Base-by-base conservation (phyloP, 192 early-diverging fungal species). In the Coemansia umbellata region DNA sequence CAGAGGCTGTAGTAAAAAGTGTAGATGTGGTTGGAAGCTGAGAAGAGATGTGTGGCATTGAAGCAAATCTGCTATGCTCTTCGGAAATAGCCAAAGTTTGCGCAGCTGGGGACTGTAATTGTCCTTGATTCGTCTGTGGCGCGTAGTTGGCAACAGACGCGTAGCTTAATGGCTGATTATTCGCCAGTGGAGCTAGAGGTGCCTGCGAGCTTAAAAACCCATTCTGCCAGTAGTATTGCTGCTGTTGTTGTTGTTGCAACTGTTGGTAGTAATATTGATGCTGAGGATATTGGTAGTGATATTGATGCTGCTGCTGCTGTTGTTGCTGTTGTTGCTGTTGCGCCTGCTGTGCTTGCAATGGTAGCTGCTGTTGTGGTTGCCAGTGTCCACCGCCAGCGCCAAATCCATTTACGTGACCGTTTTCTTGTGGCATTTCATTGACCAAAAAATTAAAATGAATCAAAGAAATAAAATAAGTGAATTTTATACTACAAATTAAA, bases 201-300 rank as follows among this genome's bases (percentile, higher is more conserved):
- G n/a, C n/a, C n/a, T n/a, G n/a, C n/a, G 14, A 35, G 33, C 33
- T 8, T 35, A 8, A n/a, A 23, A n/a, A 37, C 37, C 7, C n/a
- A 37, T 14, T 18, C 18, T 37, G 37, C 11, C 11, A 11, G 6
- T 33, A 11, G 32, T 43, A 43, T 22, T 43, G 41, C 41, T 43
- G 41, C 18, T 41, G 39, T 23, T 43, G 41, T 24, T 47, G 26
- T n/a, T 47, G 44, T 47, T 4, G 37, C 37, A n/a, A n/a, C n/a
- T 37, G 37, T 37, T 17, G 37, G n/a, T 37, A 31, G 13, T 47
- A 28, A 15, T 47, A 28, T 48, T 32, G 47, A 27, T 48, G 47
- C 19, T 13, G 19, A 14, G 26, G 43, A 27, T 24, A 23, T 17
- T 31, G 47, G 28, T 31, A 17, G 47, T 27, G n/a, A n/a, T 35